Evolutionary conservation across 768 basidiomycete genomes (phyloP).

Genomic region (Trametes elegans): DNA sequence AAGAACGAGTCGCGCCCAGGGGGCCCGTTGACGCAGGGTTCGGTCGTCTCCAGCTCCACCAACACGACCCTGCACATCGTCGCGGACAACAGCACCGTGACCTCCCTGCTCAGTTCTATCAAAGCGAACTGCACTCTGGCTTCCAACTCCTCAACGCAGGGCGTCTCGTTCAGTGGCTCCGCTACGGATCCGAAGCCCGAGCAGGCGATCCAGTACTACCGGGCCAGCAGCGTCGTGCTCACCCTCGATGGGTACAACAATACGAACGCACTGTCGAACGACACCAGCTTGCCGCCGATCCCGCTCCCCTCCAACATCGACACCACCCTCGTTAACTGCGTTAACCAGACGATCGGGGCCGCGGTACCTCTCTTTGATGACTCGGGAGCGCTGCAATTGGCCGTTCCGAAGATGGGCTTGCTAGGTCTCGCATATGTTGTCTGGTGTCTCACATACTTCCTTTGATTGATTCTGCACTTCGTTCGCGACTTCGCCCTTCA

Average conservation of each 20-base stretch:
- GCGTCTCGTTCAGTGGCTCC: constrained; percentile 32
- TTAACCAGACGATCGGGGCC: constrained; percentile 61
- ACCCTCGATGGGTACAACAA: constrained; percentile 69
- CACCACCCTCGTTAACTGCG: constrained; percentile 46
- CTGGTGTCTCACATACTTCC: constrained; percentile 4
- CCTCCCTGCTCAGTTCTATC: constrained; percentile 32
- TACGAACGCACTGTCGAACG: constrained; percentile 43
- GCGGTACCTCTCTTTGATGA: constrained; percentile 51
- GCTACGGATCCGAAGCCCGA: constrained; percentile 26
- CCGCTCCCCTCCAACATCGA: constrained; percentile 56
- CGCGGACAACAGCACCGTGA: constrained; percentile 34
- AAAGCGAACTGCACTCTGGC: constrained; percentile 29
- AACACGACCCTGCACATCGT: constrained; percentile 35
- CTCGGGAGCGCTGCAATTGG: background rate
- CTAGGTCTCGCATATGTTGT: constrained; percentile 8
- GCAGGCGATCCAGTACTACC: constrained; percentile 53
- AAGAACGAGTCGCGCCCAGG: constrained; percentile 37
- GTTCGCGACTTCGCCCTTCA: too few relatives aligned
- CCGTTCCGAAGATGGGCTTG: background rate
- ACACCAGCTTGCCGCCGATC: constrained; percentile 41
- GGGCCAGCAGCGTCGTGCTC: constrained; percentile 60
- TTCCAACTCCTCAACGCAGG: constrained; percentile 29
- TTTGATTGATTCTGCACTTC: background rate
- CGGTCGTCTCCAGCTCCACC: constrained; percentile 29
- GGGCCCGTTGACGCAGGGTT: constrained; percentile 28